A percentile compares a stretch with the other conserved stretches of the same genome.
Evolutionary conservation across 306 rosid species (phyloP).

Genomic region (barrel medic (Medicago truncatula)): DNA sequence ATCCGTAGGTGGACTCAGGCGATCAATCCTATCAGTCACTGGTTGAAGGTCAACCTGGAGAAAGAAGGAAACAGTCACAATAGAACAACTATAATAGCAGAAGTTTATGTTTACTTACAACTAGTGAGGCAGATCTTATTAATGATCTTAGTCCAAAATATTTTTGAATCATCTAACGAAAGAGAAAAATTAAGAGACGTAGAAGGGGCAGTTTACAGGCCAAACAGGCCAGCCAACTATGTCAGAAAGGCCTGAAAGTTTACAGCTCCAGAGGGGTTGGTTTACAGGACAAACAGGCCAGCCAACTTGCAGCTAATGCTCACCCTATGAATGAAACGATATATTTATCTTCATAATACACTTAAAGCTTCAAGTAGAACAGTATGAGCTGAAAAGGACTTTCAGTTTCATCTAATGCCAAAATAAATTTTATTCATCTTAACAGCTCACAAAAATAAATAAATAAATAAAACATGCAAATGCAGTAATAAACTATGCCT

Average conservation of each 20-base stretch:
- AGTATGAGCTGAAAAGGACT: constrained; percentile 17
- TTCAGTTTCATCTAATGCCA: constrained; percentile 2
- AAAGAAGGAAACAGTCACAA: constrained; percentile 21
- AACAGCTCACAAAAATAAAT: constrained; percentile 6
- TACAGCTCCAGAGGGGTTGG: neutral
- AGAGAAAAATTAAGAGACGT: constrained; percentile 5
- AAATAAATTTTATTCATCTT: constrained; percentile 6
- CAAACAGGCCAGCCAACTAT: neutral
- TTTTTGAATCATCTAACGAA: neutral
- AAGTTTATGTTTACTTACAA: constrained; percentile 4
- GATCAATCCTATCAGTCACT: constrained; percentile 66
- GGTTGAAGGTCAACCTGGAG: constrained; percentile 63
- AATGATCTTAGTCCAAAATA: constrained; percentile 5
- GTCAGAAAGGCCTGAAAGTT: constrained; percentile 7
- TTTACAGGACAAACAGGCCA: no score
- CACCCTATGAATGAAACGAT: neutral
- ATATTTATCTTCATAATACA: neutral
- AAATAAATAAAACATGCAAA: constrained; percentile 27
- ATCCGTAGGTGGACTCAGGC: constrained; percentile 55
- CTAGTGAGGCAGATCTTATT: constrained; percentile 3
- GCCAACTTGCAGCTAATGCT: neutral
- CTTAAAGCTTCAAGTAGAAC: constrained; percentile 6
- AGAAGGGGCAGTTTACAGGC: neutral
- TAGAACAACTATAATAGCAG: constrained; percentile 13
- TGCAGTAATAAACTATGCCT: constrained; percentile 25